Conservation (phyloP, 2,329 filamentous ascomycete species). For the Trichoderma oligosporum region DNA sequence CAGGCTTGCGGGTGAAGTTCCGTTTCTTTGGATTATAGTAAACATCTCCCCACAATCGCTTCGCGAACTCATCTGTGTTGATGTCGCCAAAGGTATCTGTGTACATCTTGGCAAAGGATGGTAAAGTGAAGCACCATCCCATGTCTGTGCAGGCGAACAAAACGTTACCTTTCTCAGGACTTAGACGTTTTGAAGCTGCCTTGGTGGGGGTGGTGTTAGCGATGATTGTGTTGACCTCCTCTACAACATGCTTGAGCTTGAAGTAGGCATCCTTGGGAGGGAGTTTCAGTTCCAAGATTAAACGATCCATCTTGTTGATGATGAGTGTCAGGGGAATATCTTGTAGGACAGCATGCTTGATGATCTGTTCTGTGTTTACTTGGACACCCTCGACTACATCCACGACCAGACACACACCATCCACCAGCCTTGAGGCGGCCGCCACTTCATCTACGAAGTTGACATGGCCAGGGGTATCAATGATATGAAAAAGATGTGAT, state of each 20-base stretch:
- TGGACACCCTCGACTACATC: conserved; percentile 99
- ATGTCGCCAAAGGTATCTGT: conserved; percentile 80
- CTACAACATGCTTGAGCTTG: conserved; percentile 97
- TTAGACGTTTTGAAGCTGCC: conserved; percentile 75
- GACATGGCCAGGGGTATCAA: conserved; percentile 96
- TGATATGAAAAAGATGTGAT: conserved; percentile 88
- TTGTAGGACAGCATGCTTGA: conserved; percentile 89
- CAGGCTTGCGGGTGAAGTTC: conserved; percentile 82
- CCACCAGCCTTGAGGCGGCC: conserved; percentile 77
- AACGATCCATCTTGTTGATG: conserved; percentile 94
- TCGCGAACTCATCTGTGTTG: conserved; percentile 77
- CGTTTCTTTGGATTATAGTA: conserved; percentile 91
- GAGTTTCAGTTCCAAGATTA: conserved; percentile 90
- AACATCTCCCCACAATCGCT: conserved; percentile 89
- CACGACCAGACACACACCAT: conserved; percentile 89
- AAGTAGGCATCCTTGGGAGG: conserved; percentile 96
- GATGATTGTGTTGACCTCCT: conserved; percentile 95
- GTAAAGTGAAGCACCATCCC: conserved; percentile 94
- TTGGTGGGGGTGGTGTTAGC: conserved; percentile 79
- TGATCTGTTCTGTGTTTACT: conserved; percentile 93
- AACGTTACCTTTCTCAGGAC: conserved; percentile 97
- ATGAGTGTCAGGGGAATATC: conserved; percentile 84
- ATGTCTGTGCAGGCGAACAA: conserved; percentile 90
- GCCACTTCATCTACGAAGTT: conserved; percentile 98
- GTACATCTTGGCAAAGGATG: conserved; percentile 96